Percentiles rank a stretch among this genome's conserved stretches.
Evolutionary conservation across 2,329 filamentous ascomycete species (phyloP).

Genomic region (Neonectria hederae): DNA sequence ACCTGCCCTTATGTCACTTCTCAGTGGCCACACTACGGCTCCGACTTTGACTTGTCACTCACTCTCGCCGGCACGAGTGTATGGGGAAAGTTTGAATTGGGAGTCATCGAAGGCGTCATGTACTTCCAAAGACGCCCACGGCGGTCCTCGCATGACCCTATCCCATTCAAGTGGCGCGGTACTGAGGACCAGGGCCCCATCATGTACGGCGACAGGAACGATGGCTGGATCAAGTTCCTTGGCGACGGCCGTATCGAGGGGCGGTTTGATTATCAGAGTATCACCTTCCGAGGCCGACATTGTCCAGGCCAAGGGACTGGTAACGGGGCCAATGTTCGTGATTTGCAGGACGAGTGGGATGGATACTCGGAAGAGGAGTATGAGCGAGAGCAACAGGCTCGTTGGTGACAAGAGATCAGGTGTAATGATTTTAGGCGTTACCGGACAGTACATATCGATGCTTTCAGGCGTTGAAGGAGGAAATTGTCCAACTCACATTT

Average conservation of each 20-base stretch:
- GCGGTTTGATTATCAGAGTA: conserved; percentile 36
- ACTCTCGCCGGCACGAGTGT: conserved; percentile 51
- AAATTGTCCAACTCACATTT: neutral
- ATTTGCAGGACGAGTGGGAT: conserved; percentile 44
- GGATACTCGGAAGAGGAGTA: conserved; percentile 44
- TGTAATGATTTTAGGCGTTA: neutral
- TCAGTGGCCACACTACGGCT: conserved; percentile 39
- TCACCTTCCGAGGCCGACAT: conserved; percentile 44
- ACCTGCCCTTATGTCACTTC: conserved; percentile 37
- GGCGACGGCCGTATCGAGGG: conserved; percentile 50
- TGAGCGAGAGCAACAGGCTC: conserved; percentile 37
- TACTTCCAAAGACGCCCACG: conserved; percentile 49
- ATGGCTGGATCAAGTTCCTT: conserved; percentile 49
- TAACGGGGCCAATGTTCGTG: conserved; percentile 40
- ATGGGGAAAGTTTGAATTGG: conserved; percentile 59
- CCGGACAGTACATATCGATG: neutral
- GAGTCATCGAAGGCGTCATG: conserved; percentile 54
- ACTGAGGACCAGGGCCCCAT: conserved; percentile 44
- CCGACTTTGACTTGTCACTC: conserved; percentile 48
- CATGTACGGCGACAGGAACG: conserved; percentile 38
- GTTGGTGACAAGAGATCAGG: conserved; percentile 25
- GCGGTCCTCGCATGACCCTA: conserved; percentile 40
- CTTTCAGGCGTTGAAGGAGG: neutral
- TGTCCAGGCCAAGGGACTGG: conserved; percentile 41
- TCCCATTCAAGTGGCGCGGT: conserved; percentile 51